A percentile compares a stretch with the other conserved stretches of the same genome.
These are phyloP conservation scores for Colletotrichum sp. DNA, from an alignment of 2,329 filamentous ascomycete genomes.

Conservation along the genomic window DNA sequence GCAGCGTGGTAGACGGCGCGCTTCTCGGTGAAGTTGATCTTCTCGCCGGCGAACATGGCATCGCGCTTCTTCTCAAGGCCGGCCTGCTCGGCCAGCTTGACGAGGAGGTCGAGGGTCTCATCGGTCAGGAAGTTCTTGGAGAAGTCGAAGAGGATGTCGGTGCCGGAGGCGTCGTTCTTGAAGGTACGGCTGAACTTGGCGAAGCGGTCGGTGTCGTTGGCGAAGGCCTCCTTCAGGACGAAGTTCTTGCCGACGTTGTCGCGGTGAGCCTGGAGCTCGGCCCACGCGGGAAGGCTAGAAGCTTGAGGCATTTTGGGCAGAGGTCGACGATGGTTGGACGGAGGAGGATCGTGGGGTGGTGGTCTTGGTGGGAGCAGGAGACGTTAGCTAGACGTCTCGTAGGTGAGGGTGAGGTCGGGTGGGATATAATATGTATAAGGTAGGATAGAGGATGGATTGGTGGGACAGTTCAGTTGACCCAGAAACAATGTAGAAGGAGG, in stretches of 20 bases:
- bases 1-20: constrained; percentile 96
- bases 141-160: constrained; percentile 96
- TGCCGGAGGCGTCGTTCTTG: constrained; percentile 76
- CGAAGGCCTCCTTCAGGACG: constrained; percentile 91
- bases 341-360: not conserved
- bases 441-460: not conserved
- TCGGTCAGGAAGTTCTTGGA: constrained; percentile 98
- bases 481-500: not conserved
- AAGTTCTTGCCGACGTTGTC: constrained; percentile 86
- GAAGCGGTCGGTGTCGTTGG: constrained; percentile 87
- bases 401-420: not conserved
- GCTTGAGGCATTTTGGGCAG: constrained; percentile 77
- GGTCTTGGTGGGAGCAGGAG: not conserved
- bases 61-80: constrained; percentile 92
- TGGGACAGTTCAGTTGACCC: not conserved
- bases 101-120: constrained; percentile 85
- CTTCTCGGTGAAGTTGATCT: constrained; percentile 99
- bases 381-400: not conserved
- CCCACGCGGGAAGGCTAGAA: constrained; percentile 85
- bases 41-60: constrained; percentile 95
- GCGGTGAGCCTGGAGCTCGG: constrained; percentile 89
- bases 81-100: constrained; percentile 91
- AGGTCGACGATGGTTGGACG: not conserved
- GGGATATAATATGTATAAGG: not conserved
- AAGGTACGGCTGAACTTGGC: constrained; percentile 88